A percentile compares a stretch with the other conserved stretches of the same genome.
These are phyloP conservation scores for Polytrichum commune DNA, from an alignment of 225 moss, liverwort and hornwort genomes.

Conservation along the genomic window DNA sequence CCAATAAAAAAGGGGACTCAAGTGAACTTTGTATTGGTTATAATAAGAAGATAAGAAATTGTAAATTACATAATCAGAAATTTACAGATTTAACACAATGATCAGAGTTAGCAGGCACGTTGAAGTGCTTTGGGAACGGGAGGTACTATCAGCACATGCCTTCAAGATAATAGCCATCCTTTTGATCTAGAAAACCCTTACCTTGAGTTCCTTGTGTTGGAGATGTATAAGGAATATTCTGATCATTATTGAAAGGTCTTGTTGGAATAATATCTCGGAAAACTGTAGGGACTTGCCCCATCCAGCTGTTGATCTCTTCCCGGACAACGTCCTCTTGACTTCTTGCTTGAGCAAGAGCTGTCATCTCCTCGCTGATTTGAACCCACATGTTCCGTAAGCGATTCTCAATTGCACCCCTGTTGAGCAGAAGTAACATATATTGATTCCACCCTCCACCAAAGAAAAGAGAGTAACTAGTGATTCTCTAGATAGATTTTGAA, in stretches of 20 bases:
- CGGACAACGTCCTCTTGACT: slow-evolving; percentile 39
- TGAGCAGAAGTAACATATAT: not conserved
- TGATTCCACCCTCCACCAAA: not conserved
- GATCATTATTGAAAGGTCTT: slow-evolving; percentile 16
- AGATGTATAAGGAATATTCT: slow-evolving; percentile 9
- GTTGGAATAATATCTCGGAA: slow-evolving; percentile 52
- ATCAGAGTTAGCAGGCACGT: too few relatives aligned
- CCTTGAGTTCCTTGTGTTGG: slow-evolving; percentile 13
- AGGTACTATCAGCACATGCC: not conserved
- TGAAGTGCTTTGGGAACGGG: not conserved
- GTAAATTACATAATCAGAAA: too few relatives aligned
- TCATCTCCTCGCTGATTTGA: slow-evolving; percentile 81
- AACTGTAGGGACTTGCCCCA: slow-evolving; percentile 61
- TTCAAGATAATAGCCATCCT: not conserved
- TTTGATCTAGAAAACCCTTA: slow-evolving; percentile 10
- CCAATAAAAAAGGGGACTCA: too few relatives aligned
- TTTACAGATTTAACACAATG: too few relatives aligned
- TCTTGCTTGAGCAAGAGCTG: slow-evolving; percentile 68
- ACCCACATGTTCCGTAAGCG: slow-evolving; percentile 78
- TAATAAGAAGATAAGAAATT: too few relatives aligned
- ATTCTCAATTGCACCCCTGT: slow-evolving; percentile 68
- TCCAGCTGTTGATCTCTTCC: slow-evolving; percentile 73
- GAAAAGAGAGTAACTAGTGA: not conserved
- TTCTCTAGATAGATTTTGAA: not conserved
- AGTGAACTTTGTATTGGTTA: too few relatives aligned